phyloP scores from a whole-genome alignment of 495 filamentous ascomycete genomes.

The Cenococcum geophilum region DNA sequence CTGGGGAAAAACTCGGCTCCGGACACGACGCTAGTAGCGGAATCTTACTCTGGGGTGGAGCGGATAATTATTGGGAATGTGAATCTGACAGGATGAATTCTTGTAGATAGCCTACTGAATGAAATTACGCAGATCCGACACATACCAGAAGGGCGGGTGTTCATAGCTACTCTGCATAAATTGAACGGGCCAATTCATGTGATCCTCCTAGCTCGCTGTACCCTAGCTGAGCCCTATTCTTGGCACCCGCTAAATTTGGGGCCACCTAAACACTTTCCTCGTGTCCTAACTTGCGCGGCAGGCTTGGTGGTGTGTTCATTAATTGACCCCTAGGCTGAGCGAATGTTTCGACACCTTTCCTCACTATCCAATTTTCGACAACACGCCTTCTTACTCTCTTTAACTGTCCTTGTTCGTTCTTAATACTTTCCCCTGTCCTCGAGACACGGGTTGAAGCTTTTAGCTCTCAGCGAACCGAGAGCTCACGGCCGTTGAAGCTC shows the following conservation, averaged over 20 bases:
- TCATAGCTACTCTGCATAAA: too few relatives aligned
- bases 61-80: too few relatives aligned
- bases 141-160: too few relatives aligned
- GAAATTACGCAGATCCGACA: too few relatives aligned
- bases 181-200: too few relatives aligned
- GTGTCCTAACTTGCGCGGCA: background rate
- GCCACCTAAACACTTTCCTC: conserved; percentile 2
- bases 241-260: background rate
- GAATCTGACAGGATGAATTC: too few relatives aligned
- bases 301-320: conserved; percentile 6
- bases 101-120: too few relatives aligned
- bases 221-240: background rate
- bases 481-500: background rate
- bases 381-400: conserved; percentile 19
- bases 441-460: conserved; percentile 3
- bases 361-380: conserved; percentile 2
- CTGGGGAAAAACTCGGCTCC: too few relatives aligned
- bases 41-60: too few relatives aligned
- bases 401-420: conserved; percentile 14
- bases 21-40: too few relatives aligned
- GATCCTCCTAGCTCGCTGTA: too few relatives aligned
- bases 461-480: conserved; percentile 7
- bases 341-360: conserved; percentile 7
- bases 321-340: conserved; percentile 1
- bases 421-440: background rate